Evolutionary conservation across 441 rosid genomes (phyloP).

Genomic region (Populus hybrid): DNA sequence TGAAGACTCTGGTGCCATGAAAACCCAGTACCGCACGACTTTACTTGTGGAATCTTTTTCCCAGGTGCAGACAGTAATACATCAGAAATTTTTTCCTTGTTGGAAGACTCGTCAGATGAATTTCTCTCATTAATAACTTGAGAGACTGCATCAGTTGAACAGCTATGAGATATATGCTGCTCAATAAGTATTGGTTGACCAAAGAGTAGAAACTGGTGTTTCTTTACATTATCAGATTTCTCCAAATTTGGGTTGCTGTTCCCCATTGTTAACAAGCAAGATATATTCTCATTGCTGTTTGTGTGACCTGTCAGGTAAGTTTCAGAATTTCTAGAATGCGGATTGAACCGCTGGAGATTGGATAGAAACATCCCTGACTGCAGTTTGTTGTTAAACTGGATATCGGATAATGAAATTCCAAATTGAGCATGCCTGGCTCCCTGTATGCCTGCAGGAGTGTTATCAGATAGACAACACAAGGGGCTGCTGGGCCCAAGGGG

Average conservation of each 20-base stretch:
- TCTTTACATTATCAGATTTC: constrained; percentile 52
- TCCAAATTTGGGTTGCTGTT: constrained; percentile 42
- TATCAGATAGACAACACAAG: constrained; percentile 58
- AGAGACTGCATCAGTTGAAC: constrained; percentile 46
- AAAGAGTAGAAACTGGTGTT: constrained; percentile 69
- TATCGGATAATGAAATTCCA: constrained; percentile 66
- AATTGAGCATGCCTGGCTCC: constrained; percentile 99
- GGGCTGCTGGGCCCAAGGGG: constrained; percentile 58
- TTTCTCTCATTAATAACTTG: constrained; percentile 28
- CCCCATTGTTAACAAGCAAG: constrained; percentile 77
- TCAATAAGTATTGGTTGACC: constrained; percentile 89
- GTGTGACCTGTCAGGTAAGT: constrained; percentile 26
- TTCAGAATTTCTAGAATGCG: constrained; percentile 40
- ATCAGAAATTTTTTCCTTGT: constrained; percentile 29
- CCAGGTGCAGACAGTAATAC: constrained; percentile 24
- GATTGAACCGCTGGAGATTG: constrained; percentile 45
- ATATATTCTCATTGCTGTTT: constrained; percentile 47
- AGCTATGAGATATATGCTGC: constrained; percentile 60
- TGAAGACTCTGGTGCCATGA: constrained; percentile 44
- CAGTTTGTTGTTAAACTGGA: constrained; percentile 60
- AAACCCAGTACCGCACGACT: constrained; percentile 31
- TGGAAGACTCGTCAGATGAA: constrained; percentile 23
- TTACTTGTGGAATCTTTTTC: constrained; percentile 29
- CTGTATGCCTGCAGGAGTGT: constrained; percentile 99
- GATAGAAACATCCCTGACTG: constrained; percentile 59